Evolutionary conservation across 257 asterid genomes (phyloP).

Genomic region (Cinchona pubescens): DNA sequence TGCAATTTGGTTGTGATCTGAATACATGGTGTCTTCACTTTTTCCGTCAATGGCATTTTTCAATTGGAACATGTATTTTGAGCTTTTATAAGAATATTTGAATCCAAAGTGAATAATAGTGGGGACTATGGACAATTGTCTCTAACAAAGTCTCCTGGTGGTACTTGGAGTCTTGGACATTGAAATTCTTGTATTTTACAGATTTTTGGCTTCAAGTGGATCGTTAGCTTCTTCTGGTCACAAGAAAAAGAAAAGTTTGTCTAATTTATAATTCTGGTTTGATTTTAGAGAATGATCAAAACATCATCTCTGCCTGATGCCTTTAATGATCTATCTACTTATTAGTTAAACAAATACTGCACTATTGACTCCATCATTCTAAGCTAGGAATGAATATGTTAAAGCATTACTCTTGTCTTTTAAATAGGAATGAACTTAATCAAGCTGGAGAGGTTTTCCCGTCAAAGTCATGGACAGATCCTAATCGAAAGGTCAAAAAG

Average conservation of each 20-base stretch:
- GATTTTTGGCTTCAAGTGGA: background rate
- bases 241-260: background rate
- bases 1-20: too few relatives aligned
- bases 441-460: slow-evolving; percentile 36
- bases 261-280: background rate
- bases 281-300: background rate
- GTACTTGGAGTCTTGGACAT: too few relatives aligned
- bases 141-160: background rate
- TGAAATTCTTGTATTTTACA: background rate
- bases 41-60: too few relatives aligned
- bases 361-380: background rate
- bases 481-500: slow-evolving; percentile 48
- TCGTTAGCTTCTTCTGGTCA: background rate
- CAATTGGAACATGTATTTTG: too few relatives aligned
- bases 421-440: slow-evolving; percentile 40
- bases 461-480: slow-evolving; percentile 56
- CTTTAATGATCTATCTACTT: background rate
- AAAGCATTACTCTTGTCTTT: slow-evolving; percentile 11
- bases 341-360: background rate
- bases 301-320: background rate
- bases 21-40: too few relatives aligned
- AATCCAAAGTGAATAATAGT: too few relatives aligned
- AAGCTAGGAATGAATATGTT: background rate
- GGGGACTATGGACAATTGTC: background rate
- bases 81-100: too few relatives aligned